Evolutionary conservation across 805 yeast species (phyloP).

Genomic region (Pichia heedii): DNA sequence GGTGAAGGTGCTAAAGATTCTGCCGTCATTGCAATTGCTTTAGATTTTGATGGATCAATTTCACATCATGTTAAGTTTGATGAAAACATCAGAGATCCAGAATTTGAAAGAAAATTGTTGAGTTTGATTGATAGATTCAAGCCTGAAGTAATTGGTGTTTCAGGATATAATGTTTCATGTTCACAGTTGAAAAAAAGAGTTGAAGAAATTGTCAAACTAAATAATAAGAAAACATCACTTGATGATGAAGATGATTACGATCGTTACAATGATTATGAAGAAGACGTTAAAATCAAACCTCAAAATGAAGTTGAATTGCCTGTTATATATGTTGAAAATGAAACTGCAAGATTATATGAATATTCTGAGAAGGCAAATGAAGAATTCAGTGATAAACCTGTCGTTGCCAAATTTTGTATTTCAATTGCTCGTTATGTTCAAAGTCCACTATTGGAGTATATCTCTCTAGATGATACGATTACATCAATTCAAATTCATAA

Average conservation of each 20-base stretch:
- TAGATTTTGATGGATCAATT: slow-evolving; percentile 75
- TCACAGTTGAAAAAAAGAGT: slow-evolving; percentile 51
- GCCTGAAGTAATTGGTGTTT: slow-evolving; percentile 86
- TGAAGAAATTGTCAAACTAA: slow-evolving; percentile 41
- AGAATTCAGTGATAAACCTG: slow-evolving; percentile 80
- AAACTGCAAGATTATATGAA: slow-evolving; percentile 83
- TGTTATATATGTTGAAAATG: slow-evolving; percentile 81
- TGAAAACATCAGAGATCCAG: slow-evolving; percentile 54
- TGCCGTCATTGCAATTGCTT: slow-evolving; percentile 73
- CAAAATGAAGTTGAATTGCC: slow-evolving; percentile 35
- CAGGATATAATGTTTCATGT: slow-evolving; percentile 76
- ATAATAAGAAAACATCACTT: slow-evolving; percentile 40
- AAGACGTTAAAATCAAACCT: slow-evolving; percentile 16
- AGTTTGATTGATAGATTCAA: slow-evolving; percentile 50
- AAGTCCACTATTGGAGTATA: slow-evolving; percentile 86
- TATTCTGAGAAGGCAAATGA: slow-evolving; percentile 62
- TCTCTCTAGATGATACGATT: slow-evolving; percentile 69
- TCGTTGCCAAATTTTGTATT: slow-evolving; percentile 73
- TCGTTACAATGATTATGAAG: slow-evolving; percentile 17
- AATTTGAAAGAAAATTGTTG: slow-evolving; percentile 57
- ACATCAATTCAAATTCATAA: slow-evolving; percentile 55
- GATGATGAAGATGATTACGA: slow-evolving; percentile 30
- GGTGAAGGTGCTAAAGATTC: slow-evolving; percentile 84
- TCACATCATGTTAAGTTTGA: slow-evolving; percentile 72
- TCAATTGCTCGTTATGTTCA: slow-evolving; percentile 89